Evolutionary conservation across 495 filamentous ascomycete species (phyloP).

Genomic region (Barbatosphaeria neglecta): DNA sequence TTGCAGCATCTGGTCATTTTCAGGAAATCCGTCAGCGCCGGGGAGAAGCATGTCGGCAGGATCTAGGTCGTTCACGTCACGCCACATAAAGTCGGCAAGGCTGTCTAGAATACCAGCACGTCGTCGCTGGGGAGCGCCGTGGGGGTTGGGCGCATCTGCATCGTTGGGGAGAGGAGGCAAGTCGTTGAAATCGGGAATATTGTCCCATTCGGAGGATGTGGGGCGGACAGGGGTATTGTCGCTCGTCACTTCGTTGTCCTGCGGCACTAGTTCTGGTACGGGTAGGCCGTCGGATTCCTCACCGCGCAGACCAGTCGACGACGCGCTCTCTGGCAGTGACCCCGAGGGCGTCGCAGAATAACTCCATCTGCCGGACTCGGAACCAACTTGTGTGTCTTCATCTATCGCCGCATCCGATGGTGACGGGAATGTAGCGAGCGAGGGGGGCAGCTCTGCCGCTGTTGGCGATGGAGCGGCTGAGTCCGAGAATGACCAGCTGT

Average conservation of each 20-base stretch:
- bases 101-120: constrained; percentile 21
- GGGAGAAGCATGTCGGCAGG: constrained; percentile 18
- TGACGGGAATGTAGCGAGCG: too few species aligned
- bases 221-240: not conserved
- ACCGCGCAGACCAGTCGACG: too few species aligned
- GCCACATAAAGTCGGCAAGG: constrained; percentile 41
- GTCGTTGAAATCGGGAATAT: not conserved
- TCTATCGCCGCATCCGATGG: not conserved
- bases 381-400: not conserved
- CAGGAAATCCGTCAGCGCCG: constrained; percentile 19
- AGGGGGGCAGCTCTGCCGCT: not conserved
- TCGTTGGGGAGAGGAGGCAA: not conserved
- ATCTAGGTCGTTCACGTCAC: constrained; percentile 16
- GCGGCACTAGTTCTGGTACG: not conserved
- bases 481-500: constrained; percentile 36
- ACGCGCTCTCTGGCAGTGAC: not conserved
- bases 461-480: constrained; percentile 4
- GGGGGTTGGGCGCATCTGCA: not conserved
- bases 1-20: constrained; percentile 21
- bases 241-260: not conserved
- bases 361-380: not conserved
- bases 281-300: too few species aligned
- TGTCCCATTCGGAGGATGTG: not conserved
- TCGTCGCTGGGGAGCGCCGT: constrained; percentile 1
- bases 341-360: not conserved